Percentiles rank a stretch among this genome's conserved stretches.
Conservation (phyloP, 495 filamentous ascomycete genomes). For the Lasiosphaeria miniovina region DNA sequence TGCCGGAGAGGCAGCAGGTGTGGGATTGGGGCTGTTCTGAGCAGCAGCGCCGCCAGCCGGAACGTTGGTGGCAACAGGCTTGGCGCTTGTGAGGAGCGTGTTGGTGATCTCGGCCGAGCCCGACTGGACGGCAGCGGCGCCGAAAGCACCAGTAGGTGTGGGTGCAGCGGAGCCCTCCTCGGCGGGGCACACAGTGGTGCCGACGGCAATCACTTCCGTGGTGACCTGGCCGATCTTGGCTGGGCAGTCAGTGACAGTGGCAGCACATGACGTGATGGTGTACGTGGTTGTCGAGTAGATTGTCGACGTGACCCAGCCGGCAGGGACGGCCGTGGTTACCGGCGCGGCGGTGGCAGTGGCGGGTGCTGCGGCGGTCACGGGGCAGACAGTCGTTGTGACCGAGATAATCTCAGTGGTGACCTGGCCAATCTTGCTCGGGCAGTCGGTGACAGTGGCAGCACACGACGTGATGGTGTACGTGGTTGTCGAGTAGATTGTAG, state of each 20-base stretch:
- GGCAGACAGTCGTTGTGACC: constrained; percentile 44
- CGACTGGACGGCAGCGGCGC: not conserved
- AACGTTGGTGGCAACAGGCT: constrained; percentile 11
- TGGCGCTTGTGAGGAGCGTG: constrained; percentile 20
- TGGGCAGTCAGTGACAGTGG: constrained; percentile 57
- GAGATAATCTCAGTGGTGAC: constrained; percentile 42
- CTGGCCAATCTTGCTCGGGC: constrained; percentile 24
- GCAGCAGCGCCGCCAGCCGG: not conserved
- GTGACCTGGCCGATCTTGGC: constrained; percentile 40
- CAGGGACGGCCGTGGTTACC: constrained; percentile 15
- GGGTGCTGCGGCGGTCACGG: constrained; percentile 31
- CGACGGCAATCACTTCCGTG: constrained; percentile 36
- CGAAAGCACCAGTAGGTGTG: not conserved
- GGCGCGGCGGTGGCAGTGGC: constrained; percentile 19
- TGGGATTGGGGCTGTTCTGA: constrained; percentile 1
- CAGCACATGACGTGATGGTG: constrained; percentile 56
- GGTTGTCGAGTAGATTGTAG: constrained; percentile 50
- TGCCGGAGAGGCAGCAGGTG: not conserved
- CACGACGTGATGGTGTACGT: constrained; percentile 57
- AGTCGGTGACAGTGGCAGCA: constrained; percentile 57
- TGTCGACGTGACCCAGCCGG: constrained; percentile 39
- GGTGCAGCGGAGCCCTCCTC: constrained; percentile 13
- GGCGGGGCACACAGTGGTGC: constrained; percentile 37
- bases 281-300: constrained; percentile 53
- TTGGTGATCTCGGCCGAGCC: not conserved